Percentiles rank a stretch among this genome's conserved stretches.
Evolutionary conservation across 352 stramenopile species (phyloP).

Genomic region (Phytophthora aleatoria): DNA sequence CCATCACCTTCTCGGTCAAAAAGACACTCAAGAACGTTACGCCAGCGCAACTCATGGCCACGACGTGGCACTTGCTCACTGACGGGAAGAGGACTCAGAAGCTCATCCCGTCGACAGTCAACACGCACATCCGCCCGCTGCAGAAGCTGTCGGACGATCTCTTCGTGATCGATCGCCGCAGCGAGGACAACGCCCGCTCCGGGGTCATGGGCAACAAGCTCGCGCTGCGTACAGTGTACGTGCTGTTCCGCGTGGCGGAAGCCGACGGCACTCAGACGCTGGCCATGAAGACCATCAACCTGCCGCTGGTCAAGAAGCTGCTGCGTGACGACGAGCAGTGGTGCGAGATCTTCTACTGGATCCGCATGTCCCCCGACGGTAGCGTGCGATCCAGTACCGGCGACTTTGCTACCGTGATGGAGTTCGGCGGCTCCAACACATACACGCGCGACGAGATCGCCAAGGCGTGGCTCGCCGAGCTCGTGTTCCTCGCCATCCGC

Average conservation of each 20-base stretch:
- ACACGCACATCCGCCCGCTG: conserved; percentile 44
- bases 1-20: conserved; percentile 57
- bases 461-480: conserved; percentile 51
- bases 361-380: conserved; percentile 30
- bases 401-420: conserved; percentile 11
- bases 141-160: conserved; percentile 52
- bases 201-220: conserved; percentile 31
- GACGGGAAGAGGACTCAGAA: conserved; percentile 36
- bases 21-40: conserved; percentile 43
- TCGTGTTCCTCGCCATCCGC: conserved; percentile 63
- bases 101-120: conserved; percentile 43
- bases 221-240: conserved; percentile 56
- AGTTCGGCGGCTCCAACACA: conserved; percentile 59
- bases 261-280: conserved; percentile 39
- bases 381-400: conserved; percentile 3
- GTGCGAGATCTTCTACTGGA: conserved; percentile 77
- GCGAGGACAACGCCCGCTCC: conserved; percentile 28
- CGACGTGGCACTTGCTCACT: conserved; percentile 49
- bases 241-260: conserved; percentile 41
- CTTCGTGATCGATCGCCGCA: conserved; percentile 57
- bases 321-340: conserved; percentile 51
- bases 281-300: conserved; percentile 68
- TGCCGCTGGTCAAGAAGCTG: conserved; percentile 47
- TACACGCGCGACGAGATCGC: conserved; percentile 60
- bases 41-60: conserved; percentile 29